A percentile compares a stretch with the other conserved stretches of the same genome.
Evolutionary conservation across 2,329 filamentous ascomycete species (phyloP).

Genomic region (Claviceps purpurea): DNA sequence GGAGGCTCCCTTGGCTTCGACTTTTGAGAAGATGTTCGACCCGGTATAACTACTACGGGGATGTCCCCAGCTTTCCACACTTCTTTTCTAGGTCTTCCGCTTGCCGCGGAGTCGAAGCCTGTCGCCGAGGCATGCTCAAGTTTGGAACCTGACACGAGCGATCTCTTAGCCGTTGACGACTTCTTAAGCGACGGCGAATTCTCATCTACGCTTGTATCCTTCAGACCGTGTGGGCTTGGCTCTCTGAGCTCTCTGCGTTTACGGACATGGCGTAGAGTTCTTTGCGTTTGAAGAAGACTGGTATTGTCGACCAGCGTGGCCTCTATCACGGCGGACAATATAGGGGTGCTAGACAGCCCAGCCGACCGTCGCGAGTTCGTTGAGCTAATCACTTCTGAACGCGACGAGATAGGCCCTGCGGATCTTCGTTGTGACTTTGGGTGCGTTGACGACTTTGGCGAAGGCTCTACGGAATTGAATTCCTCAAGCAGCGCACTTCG

Average conservation of each 20-base stretch:
- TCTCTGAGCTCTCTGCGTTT: constrained; percentile 41
- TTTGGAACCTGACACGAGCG: constrained; percentile 7
- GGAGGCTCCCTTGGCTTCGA: constrained; percentile 41
- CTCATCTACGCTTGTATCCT: constrained; percentile 5
- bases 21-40: constrained; percentile 40
- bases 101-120: constrained; percentile 37
- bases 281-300: constrained; percentile 28
- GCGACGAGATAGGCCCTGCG: constrained; percentile 18
- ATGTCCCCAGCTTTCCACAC: constrained; percentile 47
- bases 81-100: constrained; percentile 42
- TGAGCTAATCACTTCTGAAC: constrained; percentile 25
- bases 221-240: constrained; percentile 15
- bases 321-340: constrained; percentile 42
- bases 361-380: constrained; percentile 37
- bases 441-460: constrained; percentile 24
- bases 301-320: constrained; percentile 40
- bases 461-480: constrained; percentile 21
- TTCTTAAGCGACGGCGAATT: constrained; percentile 11
- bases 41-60: constrained; percentile 49
- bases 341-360: constrained; percentile 40
- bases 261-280: constrained; percentile 47
- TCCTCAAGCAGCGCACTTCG: constrained; percentile 34
- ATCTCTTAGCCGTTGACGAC: constrained; percentile 14
- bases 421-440: constrained; percentile 7
- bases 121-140: constrained; percentile 27